Evolutionary conservation across 306 rosid genomes (phyloP), one percentile per base, ranked within the genome.

Genomic region (Vigna trinervia): DNA sequence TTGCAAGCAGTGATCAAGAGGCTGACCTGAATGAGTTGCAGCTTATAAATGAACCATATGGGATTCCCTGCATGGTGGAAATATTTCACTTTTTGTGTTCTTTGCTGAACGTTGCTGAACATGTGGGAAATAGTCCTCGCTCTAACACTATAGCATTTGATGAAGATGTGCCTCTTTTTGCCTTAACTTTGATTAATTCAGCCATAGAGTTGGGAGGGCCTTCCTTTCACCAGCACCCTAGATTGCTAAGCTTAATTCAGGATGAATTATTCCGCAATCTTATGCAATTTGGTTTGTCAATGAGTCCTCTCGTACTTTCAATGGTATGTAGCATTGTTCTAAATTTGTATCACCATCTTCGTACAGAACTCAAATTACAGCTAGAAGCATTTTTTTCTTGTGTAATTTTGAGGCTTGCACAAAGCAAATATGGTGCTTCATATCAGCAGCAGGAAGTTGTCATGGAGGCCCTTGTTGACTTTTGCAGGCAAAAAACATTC

Each of bases 161-260:
- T 83, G 99, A 95, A 89, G 98, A 96, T 10, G 93, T 89, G 80
- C 99, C 99, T 72, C 96, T 96, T 78, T 96, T 95, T 88, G 97
- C 97, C 73, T 84, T 95, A 84, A 90, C 91, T 69, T 84, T 95
- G 90, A 90, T 95, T 74, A 91, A 96, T 86, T 91, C 99, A 3
- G 97, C 97, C 71, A 81, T 96, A 84, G 99, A 96, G 78, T 80
- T 96, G 89, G 98, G 92, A 67, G 99, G 99, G 22, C 65, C 90
- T 62, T 89, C 90, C 75, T 81, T 96, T 83, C 84, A 83, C 80
- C 83, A 63, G 50, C 98, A 96, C 83, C 96, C 90, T 52, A 88
- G 80, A 53, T 85, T 93, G 80, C 74, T 92, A 85, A 78, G 85
- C 87, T 76, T 90, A 68, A 87, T 92, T 80, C 96, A 90, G 90